Percentiles rank a stretch among this genome's conserved stretches.
phyloP scores from a whole-genome alignment of 148 eudicot genomes.

The Arctostaphylos glauca region DNA sequence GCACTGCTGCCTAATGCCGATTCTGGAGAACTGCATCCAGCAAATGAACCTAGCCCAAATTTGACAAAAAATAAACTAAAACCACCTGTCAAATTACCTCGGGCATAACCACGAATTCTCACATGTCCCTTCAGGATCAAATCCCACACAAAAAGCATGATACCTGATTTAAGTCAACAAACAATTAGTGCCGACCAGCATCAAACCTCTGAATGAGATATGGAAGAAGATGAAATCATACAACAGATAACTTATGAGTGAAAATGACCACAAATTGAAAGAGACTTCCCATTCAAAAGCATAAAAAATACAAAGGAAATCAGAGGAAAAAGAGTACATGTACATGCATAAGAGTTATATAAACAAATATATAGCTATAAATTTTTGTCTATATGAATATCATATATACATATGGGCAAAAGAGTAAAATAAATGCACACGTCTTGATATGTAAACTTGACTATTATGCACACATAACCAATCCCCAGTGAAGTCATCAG shows the following conservation, averaged over 20 bases:
- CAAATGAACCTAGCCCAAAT: background rate
- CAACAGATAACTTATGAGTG: background rate
- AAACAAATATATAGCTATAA: background rate
- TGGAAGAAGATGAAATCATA: background rate
- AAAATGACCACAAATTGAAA: background rate
- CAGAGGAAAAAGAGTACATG: background rate
- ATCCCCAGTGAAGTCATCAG: background rate
- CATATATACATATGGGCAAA: background rate
- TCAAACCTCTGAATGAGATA: background rate
- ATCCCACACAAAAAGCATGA: slow-evolving; percentile 95
- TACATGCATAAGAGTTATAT: too few relatives aligned
- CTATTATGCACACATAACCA: background rate
- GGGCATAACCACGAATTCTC: slow-evolving; percentile 92
- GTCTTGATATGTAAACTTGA: background rate
- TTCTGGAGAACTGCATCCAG: background rate
- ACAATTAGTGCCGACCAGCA: slow-evolving; percentile 22
- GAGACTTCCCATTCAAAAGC: background rate
- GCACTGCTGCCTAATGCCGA: background rate
- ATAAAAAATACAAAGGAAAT: background rate
- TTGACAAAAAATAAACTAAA: background rate
- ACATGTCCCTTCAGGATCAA: slow-evolving; percentile 77
- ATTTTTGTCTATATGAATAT: background rate
- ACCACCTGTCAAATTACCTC: slow-evolving; percentile 46
- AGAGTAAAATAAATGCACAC: background rate
- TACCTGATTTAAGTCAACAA: slow-evolving; percentile 58